These are phyloP conservation scores for Wallacemonas sp. DNA, from an alignment of 208 protist species.

Conservation along the genomic window DNA sequence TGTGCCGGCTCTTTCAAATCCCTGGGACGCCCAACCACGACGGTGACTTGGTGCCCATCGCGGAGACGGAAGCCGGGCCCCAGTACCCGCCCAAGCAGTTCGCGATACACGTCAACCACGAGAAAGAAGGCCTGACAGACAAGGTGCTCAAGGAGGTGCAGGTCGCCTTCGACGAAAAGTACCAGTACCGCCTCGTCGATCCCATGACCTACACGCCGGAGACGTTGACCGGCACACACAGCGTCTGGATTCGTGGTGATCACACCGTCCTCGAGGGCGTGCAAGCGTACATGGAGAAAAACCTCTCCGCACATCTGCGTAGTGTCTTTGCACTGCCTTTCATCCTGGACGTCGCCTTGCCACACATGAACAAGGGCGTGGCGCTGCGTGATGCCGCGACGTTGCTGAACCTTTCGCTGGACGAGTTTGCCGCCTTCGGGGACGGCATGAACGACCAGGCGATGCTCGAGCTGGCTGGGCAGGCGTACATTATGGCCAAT, in stretches of 20 bases:
- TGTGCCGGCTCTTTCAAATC: constrained; percentile 54
- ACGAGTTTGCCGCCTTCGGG: constrained; percentile 63
- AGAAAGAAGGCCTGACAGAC: constrained; percentile 58
- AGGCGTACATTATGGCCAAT: constrained; percentile 68
- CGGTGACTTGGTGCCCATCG: constrained; percentile 1
- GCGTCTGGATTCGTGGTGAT: constrained; percentile 39
- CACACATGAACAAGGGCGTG: constrained; percentile 47
- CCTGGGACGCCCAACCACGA: constrained; percentile 2
- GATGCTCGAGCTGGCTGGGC: constrained; percentile 51
- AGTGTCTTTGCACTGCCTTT: constrained; percentile 31
- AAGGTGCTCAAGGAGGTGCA: constrained; percentile 26
- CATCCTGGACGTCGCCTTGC: constrained; percentile 44
- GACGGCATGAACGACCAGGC: constrained; percentile 71
- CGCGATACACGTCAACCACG: constrained; percentile 52
- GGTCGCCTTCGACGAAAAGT: constrained; percentile 34
- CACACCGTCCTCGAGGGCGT: constrained; percentile 28
- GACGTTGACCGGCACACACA: constrained; percentile 38
- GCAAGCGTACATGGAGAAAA: constrained; percentile 31
- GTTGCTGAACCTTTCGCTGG: constrained; percentile 26
- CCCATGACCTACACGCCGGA: constrained; percentile 37
- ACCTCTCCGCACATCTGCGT: constrained; percentile 23
- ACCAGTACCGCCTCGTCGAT: constrained; percentile 44
- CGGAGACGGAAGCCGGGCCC: constrained; percentile 13
- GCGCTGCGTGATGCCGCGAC: constrained; percentile 46
- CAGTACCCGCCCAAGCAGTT: constrained; percentile 19